Evolutionary conservation across 345 rosid genomes (phyloP).

Genomic region (Lepidium didymum): DNA sequence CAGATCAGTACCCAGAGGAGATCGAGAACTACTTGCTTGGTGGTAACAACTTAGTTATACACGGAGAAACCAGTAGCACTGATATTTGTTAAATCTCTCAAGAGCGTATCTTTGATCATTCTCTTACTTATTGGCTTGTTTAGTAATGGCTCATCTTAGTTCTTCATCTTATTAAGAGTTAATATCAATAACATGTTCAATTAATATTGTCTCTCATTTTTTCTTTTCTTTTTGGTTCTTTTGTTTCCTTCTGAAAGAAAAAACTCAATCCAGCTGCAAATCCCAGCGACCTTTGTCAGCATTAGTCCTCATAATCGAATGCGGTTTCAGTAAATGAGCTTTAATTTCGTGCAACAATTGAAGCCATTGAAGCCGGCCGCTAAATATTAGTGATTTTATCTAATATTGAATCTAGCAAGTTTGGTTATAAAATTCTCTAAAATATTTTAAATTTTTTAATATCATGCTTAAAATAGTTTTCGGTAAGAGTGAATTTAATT

Average conservation of each 20-base stretch:
- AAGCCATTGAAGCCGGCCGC: no score
- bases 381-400: no score
- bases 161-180: slow-evolving; percentile 12
- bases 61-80: not conserved
- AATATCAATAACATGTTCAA: slow-evolving; percentile 11
- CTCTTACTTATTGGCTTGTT: slow-evolving; percentile 7
- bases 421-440: no score
- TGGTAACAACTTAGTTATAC: no score
- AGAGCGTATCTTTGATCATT: slow-evolving; percentile 14
- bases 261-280: no score
- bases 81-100: not conserved
- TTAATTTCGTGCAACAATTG: no score
- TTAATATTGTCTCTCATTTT: not conserved
- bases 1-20: not conserved
- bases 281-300: no score
- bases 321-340: no score
- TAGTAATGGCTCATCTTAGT: slow-evolving; percentile 9
- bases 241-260: not conserved
- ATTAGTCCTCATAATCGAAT: not conserved
- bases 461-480: no score
- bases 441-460: no score
- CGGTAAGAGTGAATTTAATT: no score
- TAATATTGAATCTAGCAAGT: no score
- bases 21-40: not conserved
- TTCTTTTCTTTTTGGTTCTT: not conserved